Percentiles rank a stretch among this genome's conserved stretches.
Evolutionary conservation across 177 flowering plant species (phyloP).

Genomic region (Vitis hybrid): DNA sequence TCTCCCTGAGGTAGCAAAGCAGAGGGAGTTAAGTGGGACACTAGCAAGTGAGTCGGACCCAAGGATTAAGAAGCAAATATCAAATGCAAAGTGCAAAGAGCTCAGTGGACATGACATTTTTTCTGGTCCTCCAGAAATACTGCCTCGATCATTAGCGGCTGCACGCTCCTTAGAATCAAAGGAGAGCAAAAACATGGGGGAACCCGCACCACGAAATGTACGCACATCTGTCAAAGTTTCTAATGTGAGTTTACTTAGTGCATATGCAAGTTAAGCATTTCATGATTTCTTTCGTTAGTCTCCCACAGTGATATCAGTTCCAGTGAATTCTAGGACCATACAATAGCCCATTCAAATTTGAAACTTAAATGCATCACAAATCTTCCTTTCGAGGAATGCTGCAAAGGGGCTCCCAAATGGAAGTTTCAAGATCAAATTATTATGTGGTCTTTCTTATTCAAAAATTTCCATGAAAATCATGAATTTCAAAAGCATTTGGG

Average conservation of each 20-base stretch:
- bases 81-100: slow-evolving; percentile 66
- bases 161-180: slow-evolving; percentile 47
- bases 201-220: slow-evolving; percentile 49
- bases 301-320: not conserved
- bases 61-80: slow-evolving; percentile 45
- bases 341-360: too few relatives aligned
- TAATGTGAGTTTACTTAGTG: slow-evolving; percentile 44
- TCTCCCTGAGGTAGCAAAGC: slow-evolving; percentile 62
- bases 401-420: too few relatives aligned
- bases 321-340: not conserved
- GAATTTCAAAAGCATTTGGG: too few relatives aligned
- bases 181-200: slow-evolving; percentile 52
- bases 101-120: slow-evolving; percentile 75
- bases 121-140: slow-evolving; percentile 61
- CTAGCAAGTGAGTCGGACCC: slow-evolving; percentile 46
- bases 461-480: too few relatives aligned
- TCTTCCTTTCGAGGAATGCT: too few relatives aligned
- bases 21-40: slow-evolving; percentile 65
- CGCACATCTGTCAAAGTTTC: slow-evolving; percentile 70
- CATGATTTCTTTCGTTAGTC: not conserved
- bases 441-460: too few relatives aligned
- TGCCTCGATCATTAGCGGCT: slow-evolving; percentile 47
- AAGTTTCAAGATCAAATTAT: too few relatives aligned
- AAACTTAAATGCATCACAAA: too few relatives aligned
- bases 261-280: not conserved